Conservation (phyloP, 2,329 filamentous ascomycete species). For the Teratosphaeriaceae sp. region DNA sequence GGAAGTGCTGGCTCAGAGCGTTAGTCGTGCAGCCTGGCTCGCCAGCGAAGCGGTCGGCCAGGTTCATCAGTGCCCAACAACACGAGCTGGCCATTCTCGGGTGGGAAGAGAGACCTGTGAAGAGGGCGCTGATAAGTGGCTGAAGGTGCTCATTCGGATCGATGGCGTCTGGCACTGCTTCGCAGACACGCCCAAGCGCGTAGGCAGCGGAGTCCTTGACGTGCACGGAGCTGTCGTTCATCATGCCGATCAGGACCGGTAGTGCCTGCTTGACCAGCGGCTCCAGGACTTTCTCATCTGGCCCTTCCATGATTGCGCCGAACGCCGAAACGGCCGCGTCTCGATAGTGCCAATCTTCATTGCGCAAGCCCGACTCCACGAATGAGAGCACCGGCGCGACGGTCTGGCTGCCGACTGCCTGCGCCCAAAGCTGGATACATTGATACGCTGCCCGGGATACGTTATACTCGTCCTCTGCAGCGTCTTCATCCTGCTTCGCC, state of each 20-base stretch:
- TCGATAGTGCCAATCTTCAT: constrained; percentile 88
- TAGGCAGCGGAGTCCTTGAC: constrained; percentile 96
- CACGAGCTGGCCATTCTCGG: constrained; percentile 97
- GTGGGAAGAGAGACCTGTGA: constrained; percentile 81
- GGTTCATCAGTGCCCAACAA: constrained; percentile 98
- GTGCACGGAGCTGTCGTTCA: constrained; percentile 79
- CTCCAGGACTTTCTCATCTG: constrained; percentile 84
- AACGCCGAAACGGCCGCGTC: constrained; percentile 97
- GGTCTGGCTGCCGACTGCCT: constrained; percentile 78
- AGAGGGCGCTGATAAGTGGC: constrained; percentile 78
- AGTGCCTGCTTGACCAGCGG: constrained; percentile 95
- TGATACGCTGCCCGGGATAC: constrained; percentile 92
- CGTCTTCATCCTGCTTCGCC: constrained; percentile 97
- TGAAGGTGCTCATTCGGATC: constrained; percentile 78
- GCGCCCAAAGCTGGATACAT: constrained; percentile 89
- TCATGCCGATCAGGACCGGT: constrained; percentile 85
- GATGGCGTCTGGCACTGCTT: constrained; percentile 85
- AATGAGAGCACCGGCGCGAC: constrained; percentile 83
- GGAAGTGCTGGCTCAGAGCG: constrained; percentile 84
- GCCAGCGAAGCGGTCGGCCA: constrained; percentile 90
- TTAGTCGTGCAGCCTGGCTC: constrained; percentile 74
- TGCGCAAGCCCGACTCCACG: constrained; percentile 83
- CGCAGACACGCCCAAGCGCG: constrained; percentile 90
- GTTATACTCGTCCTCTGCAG: constrained; percentile 95
- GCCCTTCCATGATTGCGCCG: constrained; percentile 97